Evolutionary conservation across 208 protist species (phyloP).

Genomic region (Leishmania major): DNA sequence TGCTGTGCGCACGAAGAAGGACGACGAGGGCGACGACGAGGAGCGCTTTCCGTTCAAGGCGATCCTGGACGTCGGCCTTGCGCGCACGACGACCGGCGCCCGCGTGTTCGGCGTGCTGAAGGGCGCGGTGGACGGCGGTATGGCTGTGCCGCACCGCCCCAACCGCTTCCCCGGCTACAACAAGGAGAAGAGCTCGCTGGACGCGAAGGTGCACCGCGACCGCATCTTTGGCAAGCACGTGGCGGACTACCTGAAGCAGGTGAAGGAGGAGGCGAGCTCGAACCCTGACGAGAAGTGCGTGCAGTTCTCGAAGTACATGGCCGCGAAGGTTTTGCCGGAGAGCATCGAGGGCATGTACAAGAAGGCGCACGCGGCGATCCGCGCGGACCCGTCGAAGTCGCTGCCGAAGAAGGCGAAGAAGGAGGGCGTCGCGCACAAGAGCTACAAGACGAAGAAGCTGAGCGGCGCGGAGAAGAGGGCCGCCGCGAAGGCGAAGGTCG

Average conservation of each 20-base stretch:
- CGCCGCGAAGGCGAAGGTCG: conserved; percentile 43
- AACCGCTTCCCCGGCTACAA: conserved; percentile 97
- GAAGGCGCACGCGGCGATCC: conserved; percentile 94
- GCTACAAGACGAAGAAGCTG: conserved; percentile 55
- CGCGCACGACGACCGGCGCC: conserved; percentile 96
- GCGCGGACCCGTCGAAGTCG: conserved; percentile 89
- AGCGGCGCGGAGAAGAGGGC: conserved; percentile 58
- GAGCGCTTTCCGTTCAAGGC: conserved; percentile 95
- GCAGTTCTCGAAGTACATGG: conserved; percentile 96
- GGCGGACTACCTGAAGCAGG: conserved; percentile 97
- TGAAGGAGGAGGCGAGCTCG: conserved; percentile 94
- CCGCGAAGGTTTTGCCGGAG: conserved; percentile 89
- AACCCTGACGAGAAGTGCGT: conserved; percentile 92
- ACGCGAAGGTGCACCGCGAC: conserved; percentile 93
- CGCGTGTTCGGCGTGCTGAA: conserved; percentile 95
- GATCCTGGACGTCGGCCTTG: conserved; percentile 98
- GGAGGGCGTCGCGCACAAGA: conserved; percentile 39
- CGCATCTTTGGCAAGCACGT: conserved; percentile 98
- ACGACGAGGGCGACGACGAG: conserved; percentile 89
- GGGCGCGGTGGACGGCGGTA: conserved; percentile 98
- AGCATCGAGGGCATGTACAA: conserved; percentile 96
- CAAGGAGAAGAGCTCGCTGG: conserved; percentile 84
- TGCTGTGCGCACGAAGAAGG: conserved; percentile 71
- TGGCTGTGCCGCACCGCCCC: conserved; percentile 96
- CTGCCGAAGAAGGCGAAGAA: conserved; percentile 68